Base-by-base conservation (phyloP, 305 asterid genomes). In the Fraxinus sp. region DNA sequence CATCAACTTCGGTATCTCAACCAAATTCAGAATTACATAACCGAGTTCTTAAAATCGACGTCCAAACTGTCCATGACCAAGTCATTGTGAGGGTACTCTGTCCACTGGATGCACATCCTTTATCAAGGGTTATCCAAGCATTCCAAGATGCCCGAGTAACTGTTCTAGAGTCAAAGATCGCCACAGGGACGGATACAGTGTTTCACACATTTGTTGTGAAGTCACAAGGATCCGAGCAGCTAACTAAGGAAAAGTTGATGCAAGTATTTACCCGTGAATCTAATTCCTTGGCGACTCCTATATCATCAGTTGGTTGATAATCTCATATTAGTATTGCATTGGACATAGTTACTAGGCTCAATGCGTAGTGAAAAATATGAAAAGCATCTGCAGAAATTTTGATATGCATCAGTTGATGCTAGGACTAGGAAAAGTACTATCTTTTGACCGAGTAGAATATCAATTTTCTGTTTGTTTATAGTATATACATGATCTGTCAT, bases 141-240 rank as follows among this genome's bases (percentile, higher is more conserved):
- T 90, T 95, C 84, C 87, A 88, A 76, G 89, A 89, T 11, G 93
- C 94, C 0, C 81, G 86, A 33, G 96, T 89, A 39, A 88, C 81
- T 1, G 88, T 95, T n/a, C 28, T 89, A 0, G 99, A 95, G 16
- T 91, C 97, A 0, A 89, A 88, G 80, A 83, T 95, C 82, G 86
- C 88, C 4, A 80, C 96, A 0, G 93, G 89, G 55, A 86, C 83
- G 1, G 98, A 92, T 8, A 87, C 82, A 35, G 93, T 92, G 68
- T 89, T 84, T 75, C 99, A 95, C 83, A 93, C 97, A 16, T 95
- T 95, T 41, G 93, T 93, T 0, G 91, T 95, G 44, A 92, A 91
- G 81, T 89, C 97, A 7, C 88, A 68, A n/a, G 97, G 95, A 77
- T 32, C 93, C 2, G 93, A 93, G 16, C 88, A 74, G 78, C 83